Conservation (phyloP, 371 early-diverging fungal genomes). For the Rhizomucor miehei region DNA sequence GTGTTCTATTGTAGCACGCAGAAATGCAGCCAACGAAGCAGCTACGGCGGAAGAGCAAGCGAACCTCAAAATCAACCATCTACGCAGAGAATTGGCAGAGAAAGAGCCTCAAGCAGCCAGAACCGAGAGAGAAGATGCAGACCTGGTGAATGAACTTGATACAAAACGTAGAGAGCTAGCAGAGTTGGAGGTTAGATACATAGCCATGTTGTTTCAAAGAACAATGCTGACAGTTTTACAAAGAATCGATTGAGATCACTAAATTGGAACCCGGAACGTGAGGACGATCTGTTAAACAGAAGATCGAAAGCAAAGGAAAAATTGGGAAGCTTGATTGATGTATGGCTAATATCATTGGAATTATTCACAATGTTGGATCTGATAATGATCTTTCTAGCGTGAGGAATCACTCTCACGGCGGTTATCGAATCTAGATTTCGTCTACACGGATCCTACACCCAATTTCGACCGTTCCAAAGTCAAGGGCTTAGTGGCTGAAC, state of each 20-base stretch:
- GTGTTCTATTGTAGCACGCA: constrained; percentile 51
- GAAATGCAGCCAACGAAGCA: constrained; percentile 52
- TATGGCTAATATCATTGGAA: constrained; percentile 4
- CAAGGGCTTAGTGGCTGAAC: constrained; percentile 89
- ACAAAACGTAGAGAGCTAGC: constrained; percentile 44
- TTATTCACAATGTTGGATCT: constrained; percentile 18
- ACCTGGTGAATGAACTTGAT: constrained; percentile 37
- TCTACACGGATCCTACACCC: constrained; percentile 69
- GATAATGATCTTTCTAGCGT: constrained; percentile 24
- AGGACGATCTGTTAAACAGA: constrained; percentile 33
- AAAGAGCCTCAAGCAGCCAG: constrained; percentile 48
- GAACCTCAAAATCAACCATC: constrained; percentile 65
- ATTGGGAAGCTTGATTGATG: constrained; percentile 43
- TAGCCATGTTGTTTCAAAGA: background rate
- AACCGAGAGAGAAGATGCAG: constrained; percentile 50
- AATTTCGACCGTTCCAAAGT: constrained; percentile 88
- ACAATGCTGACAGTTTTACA: background rate
- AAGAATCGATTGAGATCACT: constrained; percentile 37
- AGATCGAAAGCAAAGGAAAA: constrained; percentile 28
- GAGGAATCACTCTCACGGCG: constrained; percentile 45
- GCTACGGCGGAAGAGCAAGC: constrained; percentile 71
- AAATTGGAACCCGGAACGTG: constrained; percentile 52
- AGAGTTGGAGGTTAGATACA: constrained; percentile 27
- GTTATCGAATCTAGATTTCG: constrained; percentile 64
- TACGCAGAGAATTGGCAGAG: constrained; percentile 61